A percentile compares a stretch with the other conserved stretches of the same genome.
phyloP scores from a whole-genome alignment of 768 basidiomycete species.

The Pulveroboletus frians region DNA sequence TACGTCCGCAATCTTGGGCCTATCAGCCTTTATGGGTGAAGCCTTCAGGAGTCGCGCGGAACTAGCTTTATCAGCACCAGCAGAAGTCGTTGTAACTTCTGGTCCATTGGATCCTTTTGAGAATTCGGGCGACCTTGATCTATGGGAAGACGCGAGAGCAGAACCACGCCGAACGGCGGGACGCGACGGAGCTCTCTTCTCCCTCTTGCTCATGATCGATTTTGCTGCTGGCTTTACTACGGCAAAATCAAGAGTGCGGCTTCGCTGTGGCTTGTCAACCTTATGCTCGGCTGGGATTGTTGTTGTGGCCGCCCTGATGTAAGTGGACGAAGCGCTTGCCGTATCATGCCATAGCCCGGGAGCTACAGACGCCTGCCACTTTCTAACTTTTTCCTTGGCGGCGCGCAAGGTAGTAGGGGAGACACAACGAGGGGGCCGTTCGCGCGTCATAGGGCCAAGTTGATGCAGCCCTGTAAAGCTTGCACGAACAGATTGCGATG shows the following conservation, averaged over 20 bases:
- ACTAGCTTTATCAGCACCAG: not conserved
- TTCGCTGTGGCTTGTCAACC: slow-evolving; percentile 12
- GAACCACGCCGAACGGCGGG: slow-evolving; percentile 3
- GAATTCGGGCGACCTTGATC: slow-evolving; percentile 12
- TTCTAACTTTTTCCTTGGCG: slow-evolving; percentile 34
- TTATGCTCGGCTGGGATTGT: slow-evolving; percentile 14
- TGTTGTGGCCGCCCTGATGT: slow-evolving; percentile 1
- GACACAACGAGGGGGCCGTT: slow-evolving; percentile 7
- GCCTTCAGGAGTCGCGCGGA: slow-evolving; percentile 2
- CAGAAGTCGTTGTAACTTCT: not conserved
- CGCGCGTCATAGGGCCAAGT: not conserved
- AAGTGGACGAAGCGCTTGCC: slow-evolving; percentile 1
- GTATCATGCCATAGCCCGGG: slow-evolving; percentile 14
- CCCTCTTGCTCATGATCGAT: slow-evolving; percentile 21
- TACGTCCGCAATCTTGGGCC: slow-evolving; percentile 30
- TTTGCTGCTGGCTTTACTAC: slow-evolving; percentile 38
- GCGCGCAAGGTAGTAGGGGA: slow-evolving; percentile 25
- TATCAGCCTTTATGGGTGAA: slow-evolving; percentile 3
- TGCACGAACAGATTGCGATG: slow-evolving; percentile 1
- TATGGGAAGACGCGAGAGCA: slow-evolving; percentile 7
- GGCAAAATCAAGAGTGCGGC: slow-evolving; percentile 36
- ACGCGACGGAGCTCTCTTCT: slow-evolving; percentile 5
- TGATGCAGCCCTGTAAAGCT: not conserved
- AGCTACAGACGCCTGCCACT: slow-evolving; percentile 32
- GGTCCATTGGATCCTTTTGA: not conserved